A percentile compares a stretch with the other conserved stretches of the same genome.
These are phyloP conservation scores for Acrocalymma vagum DNA, from an alignment of 2,329 filamentous ascomycete species.

Conservation along the genomic window DNA sequence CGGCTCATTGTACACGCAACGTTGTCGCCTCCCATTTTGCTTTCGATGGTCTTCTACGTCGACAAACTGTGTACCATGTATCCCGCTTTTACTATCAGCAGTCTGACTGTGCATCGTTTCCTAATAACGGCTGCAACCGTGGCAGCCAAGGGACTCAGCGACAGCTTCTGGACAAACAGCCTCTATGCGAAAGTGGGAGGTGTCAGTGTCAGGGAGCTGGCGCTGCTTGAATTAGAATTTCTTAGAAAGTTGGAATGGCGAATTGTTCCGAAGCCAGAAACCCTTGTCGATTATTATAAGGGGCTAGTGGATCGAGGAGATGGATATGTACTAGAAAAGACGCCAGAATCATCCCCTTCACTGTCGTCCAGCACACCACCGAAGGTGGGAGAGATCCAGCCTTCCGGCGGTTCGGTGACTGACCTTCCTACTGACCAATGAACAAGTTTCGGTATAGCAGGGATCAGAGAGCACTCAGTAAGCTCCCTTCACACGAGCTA, in stretches of 20 bases:
- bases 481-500: too few relatives aligned
- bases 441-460: too few relatives aligned
- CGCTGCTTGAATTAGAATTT: constrained; percentile 91
- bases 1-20: constrained; percentile 94
- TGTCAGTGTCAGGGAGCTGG: constrained; percentile 88
- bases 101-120: constrained; percentile 95
- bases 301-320: constrained; percentile 77
- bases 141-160: constrained; percentile 92
- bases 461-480: too few relatives aligned
- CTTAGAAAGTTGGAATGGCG: constrained; percentile 93
- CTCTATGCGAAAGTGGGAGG: constrained; percentile 95
- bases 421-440: constrained; percentile 30
- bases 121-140: constrained; percentile 96
- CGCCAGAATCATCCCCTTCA: constrained; percentile 24
- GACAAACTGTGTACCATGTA: constrained; percentile 93
- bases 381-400: constrained; percentile 16
- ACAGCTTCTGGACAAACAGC: constrained; percentile 98
- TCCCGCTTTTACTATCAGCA: constrained; percentile 94
- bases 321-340: constrained; percentile 62
- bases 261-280: constrained; percentile 94
- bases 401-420: constrained; percentile 27
- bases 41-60: constrained; percentile 99
- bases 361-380: not conserved
- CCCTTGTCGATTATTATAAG: constrained; percentile 90
- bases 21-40: constrained; percentile 88